Base-by-base conservation (phyloP, 495 filamentous ascomycete genomes). In the Zalerion maritima region DNA sequence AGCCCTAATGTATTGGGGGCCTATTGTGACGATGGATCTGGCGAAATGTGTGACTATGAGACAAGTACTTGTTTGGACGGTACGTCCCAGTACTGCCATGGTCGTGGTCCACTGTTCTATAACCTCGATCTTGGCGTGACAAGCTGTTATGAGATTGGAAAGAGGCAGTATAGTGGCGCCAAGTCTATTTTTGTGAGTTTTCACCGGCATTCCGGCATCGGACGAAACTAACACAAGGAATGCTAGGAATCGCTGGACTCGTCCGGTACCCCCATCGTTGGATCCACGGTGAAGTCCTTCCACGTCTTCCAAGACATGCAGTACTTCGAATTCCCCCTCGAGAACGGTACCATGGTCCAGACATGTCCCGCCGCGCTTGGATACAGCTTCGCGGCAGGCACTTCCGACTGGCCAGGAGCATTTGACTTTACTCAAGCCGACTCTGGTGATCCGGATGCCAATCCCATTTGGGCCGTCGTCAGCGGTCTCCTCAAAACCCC, bases 331-430 rank as follows among this genome's bases (percentile, higher is more conserved):
- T 94, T 94, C 45, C 54, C 63, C 12, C 71, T 86, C 7, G 63
- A 77, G 3, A 84, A 92, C 44, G 80, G 79, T 24, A 79, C 74
- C 12, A 57, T 48, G 3, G 69, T 80, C 10, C 71, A 62, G 36
- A 93, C 87, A 4, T 94, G 89, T 47, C 75, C 83, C 18, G 87
- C 89, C 2, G 89, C 82, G 0, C 59, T 97, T n/a, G 89, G 89
- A 26, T 83, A 83, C 38, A 81, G 77, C 6, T 97, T 97, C 52
- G 89, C 89, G 11, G 89, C 78, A 10, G 89, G 89, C 15, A 97
- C 89, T 1, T 79, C 81, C 0, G 89, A 97, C 45, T 80, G 89
- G 9, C 87, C 87, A 0, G 89, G 89, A 3, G 71, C 73, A 3
- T 92, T 94, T 46, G 89, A 94, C 56, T 94, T 94, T 52, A 85